Conservation (phyloP, 2,329 filamentous ascomycete species). For the Cytospora leucostoma region DNA sequence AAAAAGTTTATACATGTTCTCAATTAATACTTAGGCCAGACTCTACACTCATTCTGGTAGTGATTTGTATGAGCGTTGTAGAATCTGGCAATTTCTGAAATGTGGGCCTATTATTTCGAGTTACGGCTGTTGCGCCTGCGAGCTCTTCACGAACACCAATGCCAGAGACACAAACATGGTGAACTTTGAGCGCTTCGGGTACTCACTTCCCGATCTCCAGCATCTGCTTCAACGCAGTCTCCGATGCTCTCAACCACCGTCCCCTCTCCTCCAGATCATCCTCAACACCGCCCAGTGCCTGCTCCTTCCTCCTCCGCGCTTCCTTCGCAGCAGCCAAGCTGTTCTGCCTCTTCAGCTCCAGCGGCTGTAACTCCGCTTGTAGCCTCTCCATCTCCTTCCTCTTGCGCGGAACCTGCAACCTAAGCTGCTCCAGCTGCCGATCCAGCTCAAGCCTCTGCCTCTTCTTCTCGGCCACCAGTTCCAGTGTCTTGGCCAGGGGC, state of each 20-base stretch:
- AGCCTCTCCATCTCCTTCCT: conserved; percentile 67
- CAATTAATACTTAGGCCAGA: too few relatives aligned
- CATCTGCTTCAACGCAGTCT: conserved; percentile 62
- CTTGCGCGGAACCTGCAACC: conserved; percentile 64
- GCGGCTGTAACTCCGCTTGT: conserved; percentile 65
- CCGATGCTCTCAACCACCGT: conserved; percentile 73
- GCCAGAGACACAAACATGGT: conserved; percentile 1
- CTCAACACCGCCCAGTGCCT: conserved; percentile 63
- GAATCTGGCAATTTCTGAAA: too few relatives aligned
- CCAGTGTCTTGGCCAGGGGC: conserved; percentile 58
- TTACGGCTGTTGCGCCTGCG: too few relatives aligned
- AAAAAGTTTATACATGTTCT: too few relatives aligned
- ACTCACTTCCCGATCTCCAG: conserved; percentile 55
- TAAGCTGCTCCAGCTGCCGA: conserved; percentile 63
- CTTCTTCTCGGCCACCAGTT: conserved; percentile 53
- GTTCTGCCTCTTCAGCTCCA: conserved; percentile 68
- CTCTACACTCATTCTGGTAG: too few relatives aligned
- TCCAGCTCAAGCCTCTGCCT: conserved; percentile 58
- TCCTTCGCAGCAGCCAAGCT: conserved; percentile 70
- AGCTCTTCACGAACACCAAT: not conserved
- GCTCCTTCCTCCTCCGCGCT: conserved; percentile 68
- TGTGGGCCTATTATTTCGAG: too few relatives aligned
- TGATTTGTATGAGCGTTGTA: too few relatives aligned
- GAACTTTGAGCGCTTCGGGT: not conserved
- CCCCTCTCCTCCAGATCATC: conserved; percentile 77